Evolutionary conservation across 208 protist genomes (phyloP).

Genomic region (Acanthamoeba royreba): DNA sequence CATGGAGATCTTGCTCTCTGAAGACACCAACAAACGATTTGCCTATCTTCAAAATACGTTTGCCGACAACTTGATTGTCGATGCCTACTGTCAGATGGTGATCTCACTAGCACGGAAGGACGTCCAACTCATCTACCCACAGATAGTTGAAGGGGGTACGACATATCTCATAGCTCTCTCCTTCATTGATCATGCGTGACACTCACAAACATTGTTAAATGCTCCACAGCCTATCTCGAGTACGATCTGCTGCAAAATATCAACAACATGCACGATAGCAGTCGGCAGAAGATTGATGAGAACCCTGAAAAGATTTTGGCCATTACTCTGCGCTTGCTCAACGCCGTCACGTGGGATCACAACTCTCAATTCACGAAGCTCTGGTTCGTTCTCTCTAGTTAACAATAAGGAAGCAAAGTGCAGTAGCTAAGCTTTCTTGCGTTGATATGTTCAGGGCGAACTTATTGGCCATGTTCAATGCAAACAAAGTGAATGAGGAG

Average conservation of each 20-base stretch:
- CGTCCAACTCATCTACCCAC: conserved; percentile 16
- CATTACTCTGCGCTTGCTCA: background rate
- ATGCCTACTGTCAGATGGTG: conserved; percentile 1
- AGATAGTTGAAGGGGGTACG: conserved; percentile 18
- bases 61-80: background rate
- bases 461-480: background rate
- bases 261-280: conserved; percentile 34
- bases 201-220: background rate
- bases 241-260: conserved; percentile 36
- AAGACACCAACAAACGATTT: background rate
- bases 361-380: conserved; percentile 23
- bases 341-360: conserved; percentile 17
- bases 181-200: background rate
- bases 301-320: conserved; percentile 12
- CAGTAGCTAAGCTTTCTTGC: background rate
- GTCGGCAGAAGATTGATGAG: conserved; percentile 5
- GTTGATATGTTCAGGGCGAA: background rate
- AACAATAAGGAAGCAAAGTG: background rate
- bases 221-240: background rate
- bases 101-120: background rate
- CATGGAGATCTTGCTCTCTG: background rate
- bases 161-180: background rate
- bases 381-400: background rate
- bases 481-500: conserved; percentile 33
- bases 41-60: background rate